Evolutionary conservation across 169 alveolate genomes (phyloP), one percentile per base, ranked within the genome.

Genomic region (Cryptosporidium ryanae): DNA sequence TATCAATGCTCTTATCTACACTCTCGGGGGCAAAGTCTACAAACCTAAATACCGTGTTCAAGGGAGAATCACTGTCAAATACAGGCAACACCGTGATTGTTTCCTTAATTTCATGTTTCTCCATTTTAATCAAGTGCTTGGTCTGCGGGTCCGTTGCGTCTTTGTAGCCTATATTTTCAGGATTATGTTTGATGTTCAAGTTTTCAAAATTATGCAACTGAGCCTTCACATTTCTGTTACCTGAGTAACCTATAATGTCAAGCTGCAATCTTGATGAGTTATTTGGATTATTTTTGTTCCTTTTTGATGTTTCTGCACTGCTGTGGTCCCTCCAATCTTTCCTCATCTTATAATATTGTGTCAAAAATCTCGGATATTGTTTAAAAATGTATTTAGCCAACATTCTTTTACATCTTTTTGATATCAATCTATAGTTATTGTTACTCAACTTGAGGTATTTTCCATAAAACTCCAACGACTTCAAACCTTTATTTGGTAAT

Each of bases 361-460:
- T 76, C 25, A 76, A 44, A 59, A 76, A 76, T 6, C 64, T 76
- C 23, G 87, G 87, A 46, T 76, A 76, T 18, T 55, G 64, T n/a
- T 76, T 59, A 38, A 76, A 76, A n/a, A 76, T 76, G 48, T 76
- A 76, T 61, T 76, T 76, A 43, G 87, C 87, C 38, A 76, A 34
- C 64, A 76, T 38, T 31, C 59, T 76, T 61, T 76, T 70, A 27
- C 87, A 76, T 61, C 52, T 76, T 44, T 55, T 59, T 23, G 87
- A 76, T 17, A 76, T 23, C n/a, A 52, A 32, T 64, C 23, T 68
- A 29, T 68, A 68, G 25, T 68, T 68, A 18, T 76, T 76, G 15
- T 44, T 55, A 25, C n/a, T 76, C 10, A 76, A 61, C 15, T 61
- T 61, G 12, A 68, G 29, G 38, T 68, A 68, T 23, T 68, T 68